Evolutionary conservation across 805 yeast genomes (phyloP).

Genomic region (Cyberlindnera euphorbiae): DNA sequence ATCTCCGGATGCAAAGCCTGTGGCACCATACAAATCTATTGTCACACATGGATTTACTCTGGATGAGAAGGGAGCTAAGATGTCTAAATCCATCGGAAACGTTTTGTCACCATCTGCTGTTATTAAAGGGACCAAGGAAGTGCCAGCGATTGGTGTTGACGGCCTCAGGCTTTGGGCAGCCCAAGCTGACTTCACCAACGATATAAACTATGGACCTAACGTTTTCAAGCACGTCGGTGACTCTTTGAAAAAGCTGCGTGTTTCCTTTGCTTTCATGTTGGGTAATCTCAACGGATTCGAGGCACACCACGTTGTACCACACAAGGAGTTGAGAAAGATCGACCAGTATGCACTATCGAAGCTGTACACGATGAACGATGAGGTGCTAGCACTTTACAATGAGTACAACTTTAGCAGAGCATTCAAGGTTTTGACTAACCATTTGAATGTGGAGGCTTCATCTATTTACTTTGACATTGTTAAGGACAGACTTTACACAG

Average conservation of each 20-base stretch:
- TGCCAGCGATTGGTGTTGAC: conserved; percentile 78
- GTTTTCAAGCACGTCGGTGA: conserved; percentile 75
- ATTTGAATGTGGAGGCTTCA: conserved; percentile 71
- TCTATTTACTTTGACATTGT: conserved; percentile 81
- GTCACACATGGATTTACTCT: conserved; percentile 92
- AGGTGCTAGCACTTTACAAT: conserved; percentile 42
- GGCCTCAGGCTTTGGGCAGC: conserved; percentile 91
- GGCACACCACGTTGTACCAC: conserved; percentile 31
- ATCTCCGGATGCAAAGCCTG: conserved; percentile 18
- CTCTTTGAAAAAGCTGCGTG: conserved; percentile 72
- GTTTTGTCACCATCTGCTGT: conserved; percentile 65
- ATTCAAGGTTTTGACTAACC: conserved; percentile 61
- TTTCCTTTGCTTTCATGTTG: conserved; percentile 73
- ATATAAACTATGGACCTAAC: conserved; percentile 68
- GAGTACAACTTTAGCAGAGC: conserved; percentile 65
- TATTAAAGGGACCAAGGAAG: conserved; percentile 49
- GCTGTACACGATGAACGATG: conserved; percentile 41
- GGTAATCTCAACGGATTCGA: conserved; percentile 62
- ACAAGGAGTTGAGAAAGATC: conserved; percentile 36
- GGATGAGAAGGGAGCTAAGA: conserved; percentile 80
- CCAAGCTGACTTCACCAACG: conserved; percentile 79
- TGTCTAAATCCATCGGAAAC: conserved; percentile 93
- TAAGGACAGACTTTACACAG: conserved; percentile 84
- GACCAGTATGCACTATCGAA: conserved; percentile 64
- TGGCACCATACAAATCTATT: conserved; percentile 67